phyloP scores from a whole-genome alignment of 2,329 filamentous ascomycete species.

The Pestalotiopsis fici region DNA sequence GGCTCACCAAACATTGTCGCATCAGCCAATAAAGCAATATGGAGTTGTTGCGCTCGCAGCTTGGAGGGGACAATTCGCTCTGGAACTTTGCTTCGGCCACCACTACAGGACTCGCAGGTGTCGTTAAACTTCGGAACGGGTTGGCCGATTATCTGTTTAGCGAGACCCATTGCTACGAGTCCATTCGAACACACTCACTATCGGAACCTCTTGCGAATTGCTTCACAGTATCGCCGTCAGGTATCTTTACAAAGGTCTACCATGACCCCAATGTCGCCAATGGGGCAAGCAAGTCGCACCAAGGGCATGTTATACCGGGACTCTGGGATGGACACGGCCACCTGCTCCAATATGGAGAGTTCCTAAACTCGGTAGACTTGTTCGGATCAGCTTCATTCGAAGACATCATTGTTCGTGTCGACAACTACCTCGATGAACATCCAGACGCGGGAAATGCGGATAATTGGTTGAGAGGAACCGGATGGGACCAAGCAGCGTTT shows the following conservation, averaged over 20 bases:
- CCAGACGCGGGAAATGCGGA: conserved; percentile 51
- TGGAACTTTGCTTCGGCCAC: conserved; percentile 20
- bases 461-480: conserved; percentile 67
- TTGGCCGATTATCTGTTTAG: conserved; percentile 21
- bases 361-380: conserved; percentile 65
- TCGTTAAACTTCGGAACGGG: conserved; percentile 22
- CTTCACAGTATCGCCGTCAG: conserved; percentile 53
- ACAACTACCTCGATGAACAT: conserved; percentile 49
- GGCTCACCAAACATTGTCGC: too few relatives aligned
- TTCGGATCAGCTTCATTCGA: conserved; percentile 58
- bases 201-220: conserved; percentile 45
- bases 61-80: conserved; percentile 16
- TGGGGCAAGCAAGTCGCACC: conserved; percentile 29
- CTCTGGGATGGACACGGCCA: conserved; percentile 74
- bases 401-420: conserved; percentile 55
- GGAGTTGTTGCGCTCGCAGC: conserved; percentile 19
- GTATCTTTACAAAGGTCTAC: conserved; percentile 52
- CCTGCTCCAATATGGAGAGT: conserved; percentile 66
- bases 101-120: conserved; percentile 21
- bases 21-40: conserved; percentile 11
- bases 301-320: conserved; percentile 63
- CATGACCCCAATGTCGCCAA: conserved; percentile 28
- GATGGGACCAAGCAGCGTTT: conserved; percentile 70
- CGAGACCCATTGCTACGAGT: conserved; percentile 43
- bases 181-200: conserved; percentile 42